Conservation (phyloP, 129 eudicot genomes). For the Daucus carota region DH1_v3.0 NC_030385.2:30761001-30761500, state of each 20-base stretch:
- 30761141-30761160: too few species aligned
- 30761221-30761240: too few species aligned
- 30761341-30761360: neutral
- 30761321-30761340: neutral
- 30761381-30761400: conserved; percentile 51
- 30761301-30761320: neutral
- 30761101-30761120: conserved; percentile 24
- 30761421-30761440: conserved; percentile 70
- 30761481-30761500: neutral
- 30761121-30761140: too few species aligned
- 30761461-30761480: conserved; percentile 70
- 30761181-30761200: too few species aligned
- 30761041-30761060: conserved; percentile 90
- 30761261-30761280: neutral
- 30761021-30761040: conserved; percentile 66
- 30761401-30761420: conserved; percentile 64
- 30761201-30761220: too few species aligned
- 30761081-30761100: conserved; percentile 85
- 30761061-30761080: conserved; percentile 85
- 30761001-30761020: conserved; percentile 60
- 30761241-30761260: too few species aligned
- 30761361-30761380: neutral
- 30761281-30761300: neutral
- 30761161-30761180: too few species aligned
- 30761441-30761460: conserved; percentile 81